Evolutionary conservation across 495 filamentous ascomycete species (phyloP), one percentile per base, ranked within the genome.

Genomic region (Penicillium chermesinum): DNA sequence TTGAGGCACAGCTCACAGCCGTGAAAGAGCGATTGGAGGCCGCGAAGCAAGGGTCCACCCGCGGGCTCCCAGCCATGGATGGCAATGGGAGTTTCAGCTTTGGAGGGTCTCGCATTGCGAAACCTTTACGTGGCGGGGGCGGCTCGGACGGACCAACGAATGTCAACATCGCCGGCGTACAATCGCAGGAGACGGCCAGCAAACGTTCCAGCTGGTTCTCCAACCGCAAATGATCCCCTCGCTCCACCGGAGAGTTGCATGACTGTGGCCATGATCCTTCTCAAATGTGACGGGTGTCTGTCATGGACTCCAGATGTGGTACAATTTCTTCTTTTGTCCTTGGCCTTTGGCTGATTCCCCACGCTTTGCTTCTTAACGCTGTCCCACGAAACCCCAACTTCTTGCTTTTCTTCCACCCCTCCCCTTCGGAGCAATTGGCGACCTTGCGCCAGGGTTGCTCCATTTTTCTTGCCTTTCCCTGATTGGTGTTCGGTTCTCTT

Each of bases 21-120:
- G 93, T 98, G 64, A 97, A 96, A 73, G 93, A 97, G 70, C 86
- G 93, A 52, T 83, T 97, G 46, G 93, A 97, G 68, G 90, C 91
- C 43, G 93, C 89, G 57, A 98, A 96, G 70, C 78, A 83, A 43
- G 89, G 89, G 54, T 88, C 83, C 45, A 91, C 90, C 10, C 85
- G 88, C 49, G 87, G 87, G 41, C 77, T 95, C 22, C 79, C 83
- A 46, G 78, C 81, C 36, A 77, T 83, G 39, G 77, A 78, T 44
- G 65, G 76, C 47, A 63, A 67, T 51, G 77, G 78, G 49, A 81
- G 80, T 52, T 90, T 94, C 69, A 88, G 75, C 65, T 87, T 93
- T 62, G 79, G 79, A 46, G 79, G 80, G 49, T 89, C 87, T 50
- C 78, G 91, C 54, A 97, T 98, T 60, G 93, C 91, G 43, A 98